Evolutionary conservation across 805 yeast genomes (phyloP).

Genomic region (Saccharomycopsis fermentans): DNA sequence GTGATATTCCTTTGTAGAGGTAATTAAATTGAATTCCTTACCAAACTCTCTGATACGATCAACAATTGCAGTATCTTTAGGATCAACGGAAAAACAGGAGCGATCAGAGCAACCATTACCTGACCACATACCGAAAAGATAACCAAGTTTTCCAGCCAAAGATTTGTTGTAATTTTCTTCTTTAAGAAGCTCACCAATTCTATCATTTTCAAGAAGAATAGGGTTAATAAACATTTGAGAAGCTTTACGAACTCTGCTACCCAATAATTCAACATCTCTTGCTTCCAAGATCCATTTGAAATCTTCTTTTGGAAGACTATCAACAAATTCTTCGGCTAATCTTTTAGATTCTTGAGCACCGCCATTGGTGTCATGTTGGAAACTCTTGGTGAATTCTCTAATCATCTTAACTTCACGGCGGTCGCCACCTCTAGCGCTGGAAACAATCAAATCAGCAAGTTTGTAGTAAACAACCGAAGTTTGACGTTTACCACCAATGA

Average conservation of each 20-base stretch:
- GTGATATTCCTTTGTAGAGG: not conserved
- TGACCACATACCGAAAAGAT: conserved; percentile 33
- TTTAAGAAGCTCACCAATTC: conserved; percentile 24
- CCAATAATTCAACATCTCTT: conserved; percentile 26
- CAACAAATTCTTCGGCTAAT: conserved; percentile 22
- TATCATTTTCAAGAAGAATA: conserved; percentile 27
- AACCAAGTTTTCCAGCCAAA: conserved; percentile 27
- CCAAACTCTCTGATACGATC: conserved; percentile 23
- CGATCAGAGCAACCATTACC: conserved; percentile 28
- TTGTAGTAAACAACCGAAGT: conserved; percentile 24
- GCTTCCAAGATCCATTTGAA: conserved; percentile 34
- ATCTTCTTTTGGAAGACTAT: conserved; percentile 14
- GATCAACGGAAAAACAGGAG: conserved; percentile 26
- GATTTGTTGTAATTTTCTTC: conserved; percentile 18
- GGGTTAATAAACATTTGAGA: conserved; percentile 31
- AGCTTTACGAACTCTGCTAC: conserved; percentile 23
- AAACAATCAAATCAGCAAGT: conserved; percentile 4
- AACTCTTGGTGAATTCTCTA: conserved; percentile 21
- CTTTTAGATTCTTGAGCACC: conserved; percentile 20
- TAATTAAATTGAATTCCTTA: conserved; percentile 19
- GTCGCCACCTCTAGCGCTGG: not conserved
- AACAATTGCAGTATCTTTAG: conserved; percentile 22
- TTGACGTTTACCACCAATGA: conserved; percentile 17
- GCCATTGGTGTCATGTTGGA: conserved; percentile 21
- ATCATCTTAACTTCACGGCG: conserved; percentile 20